Evolutionary conservation across 495 filamentous ascomycete species (phyloP), one percentile per base, ranked within the genome.

Genomic region (Cudoniella acicularis): DNA sequence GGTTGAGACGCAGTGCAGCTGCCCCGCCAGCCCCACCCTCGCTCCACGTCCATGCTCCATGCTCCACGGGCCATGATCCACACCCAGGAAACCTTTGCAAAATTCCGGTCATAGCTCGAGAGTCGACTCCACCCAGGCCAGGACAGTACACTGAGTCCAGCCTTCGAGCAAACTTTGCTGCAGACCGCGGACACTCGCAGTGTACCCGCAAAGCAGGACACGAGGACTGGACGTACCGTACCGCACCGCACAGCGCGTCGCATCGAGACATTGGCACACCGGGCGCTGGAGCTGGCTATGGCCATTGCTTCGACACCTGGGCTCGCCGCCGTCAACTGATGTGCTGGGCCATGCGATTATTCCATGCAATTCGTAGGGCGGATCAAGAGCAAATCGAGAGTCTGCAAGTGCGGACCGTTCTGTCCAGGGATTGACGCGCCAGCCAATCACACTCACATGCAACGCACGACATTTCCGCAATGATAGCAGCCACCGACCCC

Each of bases 351-450:
- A 6, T 36, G 30, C 30, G 30, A 36, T n/a, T 36, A 36, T 36
- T 36, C 30, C 30, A 54, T 51, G 52, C 30, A 59, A 6, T 62
- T 56, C 64, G 25, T 61, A 66, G 52, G 64, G 61, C 61, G 61
- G 61, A 64, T 57, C 64, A 61, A n/a, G 43, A 51, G 25, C 36
- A 56, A 62, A 61, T 43, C 48, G 42, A 49, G 22, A 26, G 47
- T 4, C 27, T 61, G 58, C 58, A 60, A 55, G 54, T 51, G 57
- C 64, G 64, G 64, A 63, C 30, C 30, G 30, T 36, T 36, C 6
- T 36, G 30, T 6, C 30, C 30, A 36, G 30, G 30, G 30, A 36
- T 36, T 36, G 64, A 57, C 54, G 56, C 59, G 63, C 57, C 63
- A 59, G 59, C 56, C 30, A 36, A 36, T 36, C 30, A 36, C 30